These are phyloP conservation scores for Mortierella sp. DNA, from an alignment of 371 early-diverging fungal genomes.

Conservation along the genomic window DNA sequence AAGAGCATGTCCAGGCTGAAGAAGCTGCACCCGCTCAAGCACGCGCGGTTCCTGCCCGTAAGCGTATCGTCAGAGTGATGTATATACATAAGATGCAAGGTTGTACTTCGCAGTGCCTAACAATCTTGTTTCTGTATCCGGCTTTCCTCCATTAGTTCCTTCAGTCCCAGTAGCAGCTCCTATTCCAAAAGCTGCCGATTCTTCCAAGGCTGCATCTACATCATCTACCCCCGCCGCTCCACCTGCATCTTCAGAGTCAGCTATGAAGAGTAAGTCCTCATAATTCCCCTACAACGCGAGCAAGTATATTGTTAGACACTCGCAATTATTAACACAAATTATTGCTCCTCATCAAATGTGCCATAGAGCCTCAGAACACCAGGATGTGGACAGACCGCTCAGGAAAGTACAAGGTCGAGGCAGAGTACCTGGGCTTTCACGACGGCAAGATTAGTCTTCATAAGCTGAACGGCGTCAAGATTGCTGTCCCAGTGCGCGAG, in stretches of 20 bases:
- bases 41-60: slow-evolving; percentile 40
- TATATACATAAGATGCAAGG: neutral
- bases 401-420: slow-evolving; percentile 93
- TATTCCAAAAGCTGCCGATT: slow-evolving; percentile 1
- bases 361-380: slow-evolving; percentile 71
- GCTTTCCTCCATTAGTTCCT: neutral
- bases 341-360: neutral
- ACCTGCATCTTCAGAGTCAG: neutral
- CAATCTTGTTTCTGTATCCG: neutral
- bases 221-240: neutral
- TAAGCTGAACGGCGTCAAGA: slow-evolving; percentile 95
- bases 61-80: neutral
- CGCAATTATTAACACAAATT: neutral
- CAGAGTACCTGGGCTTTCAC: slow-evolving; percentile 81
- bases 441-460: slow-evolving; percentile 91
- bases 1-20: slow-evolving; percentile 20
- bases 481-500: slow-evolving; percentile 92
- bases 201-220: slow-evolving; percentile 3
- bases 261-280: neutral
- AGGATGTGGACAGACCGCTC: slow-evolving; percentile 95
- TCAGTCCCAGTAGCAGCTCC: slow-evolving; percentile 1
- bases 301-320: neutral
- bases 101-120: neutral
- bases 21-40: slow-evolving; percentile 42
- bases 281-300: no score